A percentile compares a stretch with the other conserved stretches of the same genome.
Evolutionary conservation across 2,329 filamentous ascomycete species (phyloP).

Genomic region (Penicillium sp.): DNA sequence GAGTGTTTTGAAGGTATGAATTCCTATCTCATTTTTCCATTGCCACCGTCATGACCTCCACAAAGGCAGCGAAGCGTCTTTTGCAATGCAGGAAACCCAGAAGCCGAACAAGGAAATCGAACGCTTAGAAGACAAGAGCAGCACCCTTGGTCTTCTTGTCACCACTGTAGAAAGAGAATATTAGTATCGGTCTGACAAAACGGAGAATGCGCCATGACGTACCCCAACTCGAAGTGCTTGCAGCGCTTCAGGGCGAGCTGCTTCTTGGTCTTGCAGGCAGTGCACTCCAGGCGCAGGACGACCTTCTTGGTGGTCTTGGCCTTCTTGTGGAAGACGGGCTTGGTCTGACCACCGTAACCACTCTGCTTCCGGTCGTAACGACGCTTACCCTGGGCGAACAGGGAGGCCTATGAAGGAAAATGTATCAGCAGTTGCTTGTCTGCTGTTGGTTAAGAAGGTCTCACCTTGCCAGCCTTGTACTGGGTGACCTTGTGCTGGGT

Average conservation of each 20-base stretch:
- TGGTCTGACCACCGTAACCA: conserved; percentile 99
- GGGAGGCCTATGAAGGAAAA: conserved; percentile 61
- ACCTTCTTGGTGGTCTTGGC: conserved; percentile 99
- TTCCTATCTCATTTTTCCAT: conserved; percentile 43
- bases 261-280: conserved; percentile 94
- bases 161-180: conserved; percentile 61
- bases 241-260: conserved; percentile 98
- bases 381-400: conserved; percentile 98
- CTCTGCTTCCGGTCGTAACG: conserved; percentile 99
- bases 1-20: conserved; percentile 37
- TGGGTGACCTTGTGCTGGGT: conserved; percentile 90
- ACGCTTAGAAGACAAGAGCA: conserved; percentile 95
- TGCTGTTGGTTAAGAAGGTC: conserved; percentile 22
- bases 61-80: conserved; percentile 30
- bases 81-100: conserved; percentile 42
- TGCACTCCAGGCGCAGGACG: conserved; percentile 96
- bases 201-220: conserved; percentile 45
- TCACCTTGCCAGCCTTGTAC: conserved; percentile 93
- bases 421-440: conserved; percentile 23
- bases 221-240: conserved; percentile 99
- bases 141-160: conserved; percentile 99
- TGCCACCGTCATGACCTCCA: conserved; percentile 38
- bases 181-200: conserved; percentile 39
- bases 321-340: conserved; percentile 99
- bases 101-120: conserved; percentile 42